Conservation (phyloP, 441 rosid genomes). For the Codiaeum variegatum region DNA sequence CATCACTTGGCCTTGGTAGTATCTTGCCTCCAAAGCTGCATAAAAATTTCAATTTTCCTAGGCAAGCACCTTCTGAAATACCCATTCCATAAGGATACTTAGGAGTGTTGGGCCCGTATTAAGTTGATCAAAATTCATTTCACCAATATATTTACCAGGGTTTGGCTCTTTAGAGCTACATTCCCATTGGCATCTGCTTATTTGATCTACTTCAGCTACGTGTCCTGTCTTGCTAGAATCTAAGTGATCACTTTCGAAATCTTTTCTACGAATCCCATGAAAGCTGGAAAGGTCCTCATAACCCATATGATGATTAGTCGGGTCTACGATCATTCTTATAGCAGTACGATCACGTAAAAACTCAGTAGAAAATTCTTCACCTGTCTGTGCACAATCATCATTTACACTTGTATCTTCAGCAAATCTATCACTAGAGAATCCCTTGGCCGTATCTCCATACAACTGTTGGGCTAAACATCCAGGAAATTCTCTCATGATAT, state of each 20-base stretch:
- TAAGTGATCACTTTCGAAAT: slow-evolving; percentile 33
- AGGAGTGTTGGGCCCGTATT: slow-evolving; percentile 27
- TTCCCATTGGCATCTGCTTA: slow-evolving; percentile 44
- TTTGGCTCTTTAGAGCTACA: slow-evolving; percentile 45
- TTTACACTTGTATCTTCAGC: slow-evolving; percentile 27
- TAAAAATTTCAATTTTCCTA: slow-evolving; percentile 54
- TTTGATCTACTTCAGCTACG: slow-evolving; percentile 33
- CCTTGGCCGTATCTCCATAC: slow-evolving; percentile 28
- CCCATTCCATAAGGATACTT: slow-evolving; percentile 27
- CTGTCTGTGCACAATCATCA: slow-evolving; percentile 59
- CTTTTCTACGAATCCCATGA: slow-evolving; percentile 38
- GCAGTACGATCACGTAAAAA: slow-evolving; percentile 71
- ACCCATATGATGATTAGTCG: slow-evolving; percentile 30
- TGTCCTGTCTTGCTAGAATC: slow-evolving; percentile 40
- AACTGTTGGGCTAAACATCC: slow-evolving; percentile 36
- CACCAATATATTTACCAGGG: slow-evolving; percentile 44
- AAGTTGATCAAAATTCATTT: slow-evolving; percentile 40
- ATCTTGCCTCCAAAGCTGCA: slow-evolving; percentile 86
- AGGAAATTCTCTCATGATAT: slow-evolving; percentile 51
- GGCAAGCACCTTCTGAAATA: slow-evolving; percentile 28
- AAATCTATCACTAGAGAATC: slow-evolving; percentile 16
- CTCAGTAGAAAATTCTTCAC: slow-evolving; percentile 86
- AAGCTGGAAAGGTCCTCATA: slow-evolving; percentile 40
- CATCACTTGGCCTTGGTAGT: slow-evolving; percentile 81
- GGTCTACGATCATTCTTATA: slow-evolving; percentile 33